These are phyloP conservation scores for Cladophialophora yegresii DNA, from an alignment of 2,329 filamentous ascomycete genomes.

Conservation along the genomic window DNA sequence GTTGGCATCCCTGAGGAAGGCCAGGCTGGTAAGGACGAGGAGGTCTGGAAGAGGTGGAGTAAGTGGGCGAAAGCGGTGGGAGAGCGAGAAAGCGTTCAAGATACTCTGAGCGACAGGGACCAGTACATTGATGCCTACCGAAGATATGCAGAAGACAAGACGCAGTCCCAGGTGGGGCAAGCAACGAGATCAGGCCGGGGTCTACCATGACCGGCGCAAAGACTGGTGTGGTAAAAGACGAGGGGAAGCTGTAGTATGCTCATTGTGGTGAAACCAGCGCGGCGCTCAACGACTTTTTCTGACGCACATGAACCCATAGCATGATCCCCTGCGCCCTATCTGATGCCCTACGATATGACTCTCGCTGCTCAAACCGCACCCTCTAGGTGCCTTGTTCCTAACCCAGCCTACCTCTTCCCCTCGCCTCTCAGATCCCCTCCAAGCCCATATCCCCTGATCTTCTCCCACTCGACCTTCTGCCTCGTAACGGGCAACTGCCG, in stretches of 20 bases:
- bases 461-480: conserved; percentile 99
- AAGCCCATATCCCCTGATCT: conserved; percentile 87
- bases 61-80: conserved; percentile 64
- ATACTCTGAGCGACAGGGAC: conserved; percentile 68
- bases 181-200: conserved; percentile 64
- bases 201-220: conserved; percentile 53
- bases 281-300: too few relatives aligned
- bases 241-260: not conserved
- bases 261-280: not conserved
- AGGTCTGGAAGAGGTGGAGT: conserved; percentile 65
- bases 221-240: not conserved
- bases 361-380: too few relatives aligned
- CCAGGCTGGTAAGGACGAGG: conserved; percentile 56
- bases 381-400: not conserved
- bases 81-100: conserved; percentile 62
- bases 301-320: too few relatives aligned
- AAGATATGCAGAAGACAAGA: conserved; percentile 66
- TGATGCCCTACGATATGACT: too few relatives aligned
- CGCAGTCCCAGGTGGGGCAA: conserved; percentile 62
- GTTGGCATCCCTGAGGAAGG: conserved; percentile 54
- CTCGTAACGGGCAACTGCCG: conserved; percentile 93
- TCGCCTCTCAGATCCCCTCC: conserved; percentile 46
- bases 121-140: conserved; percentile 70
- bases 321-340: too few relatives aligned
- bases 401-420: conserved; percentile 24